Conservation (phyloP, 768 basidiomycete genomes). For the Termitomyces eurrhizus region DNA sequence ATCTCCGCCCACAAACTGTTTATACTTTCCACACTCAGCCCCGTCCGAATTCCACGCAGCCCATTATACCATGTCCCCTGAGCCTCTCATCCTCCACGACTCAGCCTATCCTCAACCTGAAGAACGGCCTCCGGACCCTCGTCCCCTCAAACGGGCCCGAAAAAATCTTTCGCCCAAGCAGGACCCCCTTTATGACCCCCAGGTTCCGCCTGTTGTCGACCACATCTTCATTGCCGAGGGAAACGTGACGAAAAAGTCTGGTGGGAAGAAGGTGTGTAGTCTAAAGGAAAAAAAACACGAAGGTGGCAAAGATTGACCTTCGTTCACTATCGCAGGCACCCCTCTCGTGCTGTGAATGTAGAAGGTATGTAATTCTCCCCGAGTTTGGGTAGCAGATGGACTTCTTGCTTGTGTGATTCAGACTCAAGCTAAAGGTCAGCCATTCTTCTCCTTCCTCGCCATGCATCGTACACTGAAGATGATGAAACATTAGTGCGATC, state of each 20-base stretch:
- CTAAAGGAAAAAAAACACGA: background rate
- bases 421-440: constrained; percentile 57
- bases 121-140: constrained; percentile 15
- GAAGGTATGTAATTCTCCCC: constrained; percentile 38
- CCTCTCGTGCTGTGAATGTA: constrained; percentile 61
- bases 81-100: constrained; percentile 5
- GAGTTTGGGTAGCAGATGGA: background rate
- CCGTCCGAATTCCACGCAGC: constrained; percentile 23
- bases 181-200: constrained; percentile 19
- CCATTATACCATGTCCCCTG: constrained; percentile 17
- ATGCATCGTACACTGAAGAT: constrained; percentile 9
- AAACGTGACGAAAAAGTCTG: constrained; percentile 39
- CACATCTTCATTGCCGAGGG: constrained; percentile 52
- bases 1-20: constrained; percentile 19
- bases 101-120: constrained; percentile 4
- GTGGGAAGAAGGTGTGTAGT: constrained; percentile 42
- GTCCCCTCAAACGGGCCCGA: constrained; percentile 46
- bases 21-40: constrained; percentile 20
- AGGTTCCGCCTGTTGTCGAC: constrained; percentile 31
- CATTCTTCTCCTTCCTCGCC: constrained; percentile 6
- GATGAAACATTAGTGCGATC: constrained; percentile 37
- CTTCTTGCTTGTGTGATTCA: constrained; percentile 12
- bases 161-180: constrained; percentile 29
- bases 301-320: constrained; percentile 2
- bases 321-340: constrained; percentile 33